Percentiles rank a stretch among this genome's conserved stretches.
phyloP scores from a whole-genome alignment of 805 yeast species.

The Candida verbasci region DNA sequence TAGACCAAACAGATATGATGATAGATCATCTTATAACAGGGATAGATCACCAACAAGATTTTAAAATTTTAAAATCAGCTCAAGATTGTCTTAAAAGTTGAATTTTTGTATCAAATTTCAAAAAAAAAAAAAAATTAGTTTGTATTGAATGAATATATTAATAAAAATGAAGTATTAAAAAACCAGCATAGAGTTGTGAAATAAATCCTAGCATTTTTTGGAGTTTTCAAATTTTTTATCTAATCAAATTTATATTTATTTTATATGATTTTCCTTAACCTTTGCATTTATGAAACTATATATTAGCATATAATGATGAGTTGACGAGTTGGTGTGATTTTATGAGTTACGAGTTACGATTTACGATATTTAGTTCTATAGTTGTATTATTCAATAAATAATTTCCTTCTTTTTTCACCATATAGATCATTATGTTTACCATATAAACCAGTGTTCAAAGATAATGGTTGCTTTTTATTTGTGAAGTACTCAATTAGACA shows the following conservation, averaged over 20 bases:
- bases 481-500: constrained; percentile 33
- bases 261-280: too few relatives aligned
- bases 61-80: constrained; percentile 20
- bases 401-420: constrained; percentile 10
- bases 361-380: not conserved
- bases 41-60: constrained; percentile 75
- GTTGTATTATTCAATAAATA: constrained; percentile 4
- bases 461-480: constrained; percentile 7
- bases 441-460: constrained; percentile 26
- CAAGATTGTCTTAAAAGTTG: not conserved
- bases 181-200: too few relatives aligned
- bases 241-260: too few relatives aligned
- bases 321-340: too few relatives aligned
- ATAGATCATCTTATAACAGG: constrained; percentile 35
- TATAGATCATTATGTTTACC: constrained; percentile 71
- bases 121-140: not conserved
- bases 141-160: constrained; percentile 5
- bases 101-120: not conserved
- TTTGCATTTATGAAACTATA: too few relatives aligned
- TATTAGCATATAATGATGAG: too few relatives aligned
- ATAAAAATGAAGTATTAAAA: too few relatives aligned
- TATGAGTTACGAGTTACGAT: not conserved
- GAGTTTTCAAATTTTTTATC: too few relatives aligned
- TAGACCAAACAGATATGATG: constrained; percentile 35
- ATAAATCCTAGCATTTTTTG: too few relatives aligned